phyloP scores from a whole-genome alignment of 805 yeast genomes.

The Wickerhamomyces chambardii region DNA sequence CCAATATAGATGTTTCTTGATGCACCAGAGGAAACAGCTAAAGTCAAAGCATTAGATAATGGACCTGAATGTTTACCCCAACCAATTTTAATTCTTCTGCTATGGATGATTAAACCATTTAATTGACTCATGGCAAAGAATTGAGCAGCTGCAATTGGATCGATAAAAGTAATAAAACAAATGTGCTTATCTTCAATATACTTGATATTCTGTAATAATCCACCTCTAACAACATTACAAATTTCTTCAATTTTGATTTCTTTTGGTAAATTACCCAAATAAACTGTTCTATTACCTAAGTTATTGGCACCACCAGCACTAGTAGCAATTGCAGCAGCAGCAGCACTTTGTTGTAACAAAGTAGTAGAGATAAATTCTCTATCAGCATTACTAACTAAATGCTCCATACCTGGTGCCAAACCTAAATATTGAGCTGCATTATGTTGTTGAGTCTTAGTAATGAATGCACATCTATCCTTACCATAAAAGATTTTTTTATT shows the following conservation, averaged over 20 bases:
- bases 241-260: constrained; percentile 87
- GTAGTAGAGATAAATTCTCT: constrained; percentile 55
- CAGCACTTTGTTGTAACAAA: constrained; percentile 87
- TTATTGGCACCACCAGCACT: constrained; percentile 91
- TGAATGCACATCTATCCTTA: constrained; percentile 90
- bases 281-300: constrained; percentile 89
- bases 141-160: constrained; percentile 96
- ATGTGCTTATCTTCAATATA: constrained; percentile 80
- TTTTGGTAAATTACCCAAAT: constrained; percentile 83
- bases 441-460: constrained; percentile 92
- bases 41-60: constrained; percentile 72
- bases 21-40: constrained; percentile 92
- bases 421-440: constrained; percentile 95
- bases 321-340: constrained; percentile 96
- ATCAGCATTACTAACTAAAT: constrained; percentile 62
- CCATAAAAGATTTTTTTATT: constrained; percentile 83
- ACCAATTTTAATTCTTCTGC: constrained; percentile 82
- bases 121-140: constrained; percentile 90
- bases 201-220: constrained; percentile 77
- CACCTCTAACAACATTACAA: constrained; percentile 95
- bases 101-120: constrained; percentile 82
- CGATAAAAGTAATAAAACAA: constrained; percentile 91
- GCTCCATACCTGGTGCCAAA: constrained; percentile 82
- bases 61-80: constrained; percentile 99
- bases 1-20: constrained; percentile 91